Evolutionary conservation across 768 basidiomycete genomes (phyloP).

Genomic region (Daedalea quercina): DNA sequence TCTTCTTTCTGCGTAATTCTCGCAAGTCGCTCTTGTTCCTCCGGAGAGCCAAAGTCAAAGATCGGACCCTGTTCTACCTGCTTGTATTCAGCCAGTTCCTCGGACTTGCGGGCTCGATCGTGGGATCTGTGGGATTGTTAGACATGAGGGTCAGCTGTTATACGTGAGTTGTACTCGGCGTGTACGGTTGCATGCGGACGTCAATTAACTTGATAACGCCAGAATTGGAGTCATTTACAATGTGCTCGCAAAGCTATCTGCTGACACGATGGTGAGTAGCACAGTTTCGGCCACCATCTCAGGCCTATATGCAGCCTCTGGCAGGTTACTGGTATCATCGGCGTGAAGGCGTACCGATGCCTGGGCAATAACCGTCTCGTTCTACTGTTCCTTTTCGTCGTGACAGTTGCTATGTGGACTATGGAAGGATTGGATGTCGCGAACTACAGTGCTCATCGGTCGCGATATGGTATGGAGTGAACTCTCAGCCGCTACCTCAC

Average conservation of each 20-base stretch:
- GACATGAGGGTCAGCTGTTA: conserved; percentile 34
- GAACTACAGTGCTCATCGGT: conserved; percentile 30
- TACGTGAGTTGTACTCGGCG: conserved; percentile 39
- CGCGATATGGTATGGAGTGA: conserved; percentile 38
- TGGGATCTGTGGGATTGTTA: conserved; percentile 43
- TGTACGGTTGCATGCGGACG: not conserved
- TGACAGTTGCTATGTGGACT: conserved; percentile 36
- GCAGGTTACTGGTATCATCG: conserved; percentile 57
- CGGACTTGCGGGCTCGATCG: conserved; percentile 37
- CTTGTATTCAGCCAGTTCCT: conserved; percentile 50
- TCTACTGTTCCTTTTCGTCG: conserved; percentile 32
- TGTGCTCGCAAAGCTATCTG: conserved; percentile 11
- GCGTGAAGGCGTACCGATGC: conserved; percentile 62
- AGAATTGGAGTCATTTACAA: conserved; percentile 13
- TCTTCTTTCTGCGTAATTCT: conserved; percentile 49
- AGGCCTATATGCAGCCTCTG: not conserved
- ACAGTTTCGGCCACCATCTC: not conserved
- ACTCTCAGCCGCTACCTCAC: no score
- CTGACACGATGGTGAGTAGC: conserved; percentile 17
- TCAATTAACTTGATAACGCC: not conserved
- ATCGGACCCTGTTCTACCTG: conserved; percentile 51
- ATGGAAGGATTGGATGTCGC: conserved; percentile 38
- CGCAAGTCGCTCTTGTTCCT: conserved; percentile 44
- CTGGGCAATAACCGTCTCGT: conserved; percentile 54
- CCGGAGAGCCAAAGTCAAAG: conserved; percentile 47